Evolutionary conservation across 2,329 filamentous ascomycete genomes (phyloP).

Genomic region (Bipolaris zeicola): DNA sequence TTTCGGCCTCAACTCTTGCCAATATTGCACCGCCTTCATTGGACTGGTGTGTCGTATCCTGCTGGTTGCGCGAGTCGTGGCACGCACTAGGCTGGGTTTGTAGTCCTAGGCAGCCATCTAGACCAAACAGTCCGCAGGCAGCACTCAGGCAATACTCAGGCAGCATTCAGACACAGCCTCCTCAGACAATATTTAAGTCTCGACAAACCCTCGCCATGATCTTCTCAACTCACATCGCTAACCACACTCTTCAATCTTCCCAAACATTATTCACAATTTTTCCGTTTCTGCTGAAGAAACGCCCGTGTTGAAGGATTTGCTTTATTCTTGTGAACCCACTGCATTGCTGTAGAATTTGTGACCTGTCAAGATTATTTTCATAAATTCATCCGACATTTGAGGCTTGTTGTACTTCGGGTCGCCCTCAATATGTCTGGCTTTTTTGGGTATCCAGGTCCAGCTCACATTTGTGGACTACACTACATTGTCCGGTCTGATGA

Average conservation of each 20-base stretch:
- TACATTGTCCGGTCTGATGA: slow-evolving; percentile 23
- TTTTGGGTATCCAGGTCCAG: neutral
- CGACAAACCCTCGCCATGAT: neutral
- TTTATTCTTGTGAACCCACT: neutral
- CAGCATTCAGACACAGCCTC: slow-evolving; percentile 15
- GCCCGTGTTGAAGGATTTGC: neutral
- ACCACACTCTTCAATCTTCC: neutral
- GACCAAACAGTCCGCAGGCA: slow-evolving; percentile 4
- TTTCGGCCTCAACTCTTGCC: neutral
- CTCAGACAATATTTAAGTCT: neutral
- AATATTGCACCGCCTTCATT: slow-evolving; percentile 4
- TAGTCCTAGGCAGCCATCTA: slow-evolving; percentile 16
- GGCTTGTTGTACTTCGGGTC: neutral
- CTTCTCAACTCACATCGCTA: neutral
- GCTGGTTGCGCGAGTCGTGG: slow-evolving; percentile 6
- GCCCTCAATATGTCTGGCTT: neutral
- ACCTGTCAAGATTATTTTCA: slow-evolving; percentile 1
- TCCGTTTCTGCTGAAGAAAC: neutral
- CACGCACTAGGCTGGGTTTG: slow-evolving; percentile 13
- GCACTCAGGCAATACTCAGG: slow-evolving; percentile 14
- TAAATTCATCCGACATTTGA: neutral
- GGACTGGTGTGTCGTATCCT: neutral
- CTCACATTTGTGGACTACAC: slow-evolving; percentile 39
- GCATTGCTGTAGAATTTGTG: neutral
- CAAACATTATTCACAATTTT: neutral